These are phyloP conservation scores for Pseudogymnoascus sp. DNA, from an alignment of 2,329 filamentous ascomycete species.

Conservation along the genomic window DNA sequence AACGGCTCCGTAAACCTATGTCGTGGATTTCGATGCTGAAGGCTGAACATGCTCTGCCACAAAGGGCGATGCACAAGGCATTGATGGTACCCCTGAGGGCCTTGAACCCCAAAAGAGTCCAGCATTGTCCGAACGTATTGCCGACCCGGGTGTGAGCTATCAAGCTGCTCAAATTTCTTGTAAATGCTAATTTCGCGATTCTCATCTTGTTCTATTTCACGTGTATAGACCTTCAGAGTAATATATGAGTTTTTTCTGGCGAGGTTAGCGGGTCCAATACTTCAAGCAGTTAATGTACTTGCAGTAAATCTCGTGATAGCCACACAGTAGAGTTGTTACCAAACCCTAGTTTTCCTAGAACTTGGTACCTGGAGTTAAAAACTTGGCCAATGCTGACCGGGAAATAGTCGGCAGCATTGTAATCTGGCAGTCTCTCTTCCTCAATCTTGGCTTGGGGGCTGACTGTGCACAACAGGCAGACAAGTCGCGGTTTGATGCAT, in stretches of 20 bases:
- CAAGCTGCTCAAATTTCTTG: background rate
- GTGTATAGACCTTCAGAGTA: background rate
- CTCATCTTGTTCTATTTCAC: background rate
- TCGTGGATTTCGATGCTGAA: conserved; percentile 10
- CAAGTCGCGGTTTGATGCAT: background rate
- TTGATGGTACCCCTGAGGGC: conserved; percentile 14
- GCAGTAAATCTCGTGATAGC: conserved; percentile 12
- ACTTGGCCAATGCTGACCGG: conserved; percentile 18
- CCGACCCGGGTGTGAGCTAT: conserved; percentile 25
- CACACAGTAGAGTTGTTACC: conserved; percentile 18
- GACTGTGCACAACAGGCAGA: background rate
- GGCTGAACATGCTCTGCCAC: conserved; percentile 14
- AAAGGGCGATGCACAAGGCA: conserved; percentile 22
- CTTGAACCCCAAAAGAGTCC: conserved; percentile 28
- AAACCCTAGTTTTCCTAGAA: conserved; percentile 19
- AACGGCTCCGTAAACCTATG: conserved; percentile 13
- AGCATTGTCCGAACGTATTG: conserved; percentile 27
- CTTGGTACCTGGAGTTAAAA: conserved; percentile 18
- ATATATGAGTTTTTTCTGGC: background rate
- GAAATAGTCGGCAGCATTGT: conserved; percentile 13
- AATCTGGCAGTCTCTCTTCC: background rate
- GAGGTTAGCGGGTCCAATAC: background rate
- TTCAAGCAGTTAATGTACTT: background rate
- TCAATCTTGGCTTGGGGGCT: background rate
- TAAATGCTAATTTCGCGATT: background rate